phyloP scores from a whole-genome alignment of 192 early-diverging fungal species.

The Coemansia sp. region DNA sequence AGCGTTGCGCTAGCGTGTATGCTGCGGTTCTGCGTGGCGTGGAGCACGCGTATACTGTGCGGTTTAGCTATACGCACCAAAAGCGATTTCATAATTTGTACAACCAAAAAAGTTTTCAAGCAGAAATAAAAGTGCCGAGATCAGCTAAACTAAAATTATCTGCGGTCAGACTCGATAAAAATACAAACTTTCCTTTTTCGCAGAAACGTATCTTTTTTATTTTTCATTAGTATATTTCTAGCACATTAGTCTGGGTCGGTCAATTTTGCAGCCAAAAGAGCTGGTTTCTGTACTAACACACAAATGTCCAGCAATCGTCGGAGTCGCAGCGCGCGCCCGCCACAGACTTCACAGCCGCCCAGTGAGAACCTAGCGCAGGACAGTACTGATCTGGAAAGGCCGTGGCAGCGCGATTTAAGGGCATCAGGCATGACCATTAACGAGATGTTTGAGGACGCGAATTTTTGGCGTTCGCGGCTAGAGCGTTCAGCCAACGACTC shows the following conservation, averaged over 20 bases:
- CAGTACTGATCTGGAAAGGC: conserved; percentile 13
- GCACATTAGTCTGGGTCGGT: not conserved
- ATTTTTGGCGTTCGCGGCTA: not conserved
- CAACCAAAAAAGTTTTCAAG: not conserved
- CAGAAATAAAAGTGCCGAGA: not conserved
- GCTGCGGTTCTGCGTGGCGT: not conserved
- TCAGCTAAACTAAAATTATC: not conserved
- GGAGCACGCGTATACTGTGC: not conserved
- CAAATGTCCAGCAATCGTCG: conserved; percentile 15
- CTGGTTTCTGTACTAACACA: no score
- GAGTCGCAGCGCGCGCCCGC: not conserved
- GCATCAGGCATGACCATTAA: conserved; percentile 1
- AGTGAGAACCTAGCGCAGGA: conserved; percentile 4
- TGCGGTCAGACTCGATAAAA: not conserved
- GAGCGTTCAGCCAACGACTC: not conserved
- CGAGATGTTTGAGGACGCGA: not conserved
- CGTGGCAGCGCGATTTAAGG: conserved; percentile 22
- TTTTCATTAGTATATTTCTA: not conserved
- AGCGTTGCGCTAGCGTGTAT: conserved; percentile 11
- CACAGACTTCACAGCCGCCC: not conserved
- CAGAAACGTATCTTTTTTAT: not conserved
- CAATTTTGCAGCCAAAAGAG: conserved; percentile 1
- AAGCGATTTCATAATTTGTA: conserved; percentile 3
- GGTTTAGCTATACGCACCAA: not conserved
- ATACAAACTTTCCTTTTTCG: not conserved